Evolutionary conservation across 495 filamentous ascomycete species (phyloP).

Genomic region (Viridothelium virens): DNA sequence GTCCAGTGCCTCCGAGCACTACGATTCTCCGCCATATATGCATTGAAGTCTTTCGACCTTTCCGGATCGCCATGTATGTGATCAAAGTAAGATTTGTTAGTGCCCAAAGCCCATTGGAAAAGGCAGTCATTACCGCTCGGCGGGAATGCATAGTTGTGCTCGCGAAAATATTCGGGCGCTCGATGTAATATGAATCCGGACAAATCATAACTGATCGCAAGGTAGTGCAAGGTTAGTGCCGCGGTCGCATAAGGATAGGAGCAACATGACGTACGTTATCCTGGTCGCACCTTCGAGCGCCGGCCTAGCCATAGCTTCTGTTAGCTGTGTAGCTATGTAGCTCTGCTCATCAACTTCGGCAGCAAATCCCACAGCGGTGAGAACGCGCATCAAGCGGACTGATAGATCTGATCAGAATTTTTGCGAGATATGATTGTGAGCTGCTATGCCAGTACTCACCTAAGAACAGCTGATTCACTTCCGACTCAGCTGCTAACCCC

Average conservation of each 20-base stretch:
- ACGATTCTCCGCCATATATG: background rate
- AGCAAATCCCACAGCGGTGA: constrained; percentile 9
- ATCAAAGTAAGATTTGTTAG: background rate
- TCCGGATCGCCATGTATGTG: background rate
- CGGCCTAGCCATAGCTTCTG: constrained; percentile 2
- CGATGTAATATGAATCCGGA: background rate
- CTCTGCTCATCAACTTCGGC: constrained; percentile 9
- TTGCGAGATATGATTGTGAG: too few species aligned
- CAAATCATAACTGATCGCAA: background rate
- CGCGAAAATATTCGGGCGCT: background rate
- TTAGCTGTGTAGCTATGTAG: constrained; percentile 15
- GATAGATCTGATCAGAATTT: background rate
- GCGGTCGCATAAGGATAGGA: background rate
- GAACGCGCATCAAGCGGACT: constrained; percentile 14
- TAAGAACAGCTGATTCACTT: too few species aligned
- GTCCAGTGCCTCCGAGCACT: constrained; percentile 13
- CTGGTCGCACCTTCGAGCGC: background rate
- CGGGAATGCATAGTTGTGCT: background rate
- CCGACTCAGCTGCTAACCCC: background rate
- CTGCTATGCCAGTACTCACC: too few species aligned
- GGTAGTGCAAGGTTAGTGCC: background rate
- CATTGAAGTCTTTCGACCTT: background rate
- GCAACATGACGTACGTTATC: constrained; percentile 4
- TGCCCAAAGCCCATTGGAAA: background rate
- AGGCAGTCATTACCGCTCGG: background rate